These are phyloP conservation scores for Umbelopsis sp. DNA, from an alignment of 192 early-diverging fungal species.

Conservation along the genomic window DNA sequence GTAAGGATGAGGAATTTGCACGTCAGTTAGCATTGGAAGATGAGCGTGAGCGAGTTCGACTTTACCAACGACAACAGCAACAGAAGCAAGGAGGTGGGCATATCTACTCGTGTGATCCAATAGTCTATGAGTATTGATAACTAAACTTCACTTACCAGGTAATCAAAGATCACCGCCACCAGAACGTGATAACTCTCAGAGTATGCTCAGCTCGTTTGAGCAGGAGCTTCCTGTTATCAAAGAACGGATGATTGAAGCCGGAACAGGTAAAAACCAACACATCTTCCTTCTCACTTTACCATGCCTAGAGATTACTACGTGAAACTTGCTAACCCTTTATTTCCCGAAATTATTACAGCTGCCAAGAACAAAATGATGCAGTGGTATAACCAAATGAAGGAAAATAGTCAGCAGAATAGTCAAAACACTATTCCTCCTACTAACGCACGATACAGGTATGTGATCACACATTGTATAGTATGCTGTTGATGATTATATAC, in stretches of 20 bases:
- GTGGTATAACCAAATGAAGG: slow-evolving; percentile 56
- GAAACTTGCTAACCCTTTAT: too few relatives aligned
- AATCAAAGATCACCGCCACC: neutral
- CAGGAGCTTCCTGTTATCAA: slow-evolving; percentile 62
- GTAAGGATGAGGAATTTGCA: slow-evolving; percentile 58
- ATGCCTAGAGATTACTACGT: too few relatives aligned
- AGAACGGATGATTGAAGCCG: slow-evolving; percentile 55
- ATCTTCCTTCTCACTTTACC: too few relatives aligned
- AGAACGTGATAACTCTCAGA: neutral
- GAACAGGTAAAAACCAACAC: slow-evolving; percentile 41
- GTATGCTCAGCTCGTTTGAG: slow-evolving; percentile 1
- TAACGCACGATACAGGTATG: slow-evolving; percentile 24
- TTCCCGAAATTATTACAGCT: slow-evolving; percentile 30
- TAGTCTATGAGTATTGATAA: too few relatives aligned
- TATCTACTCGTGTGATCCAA: too few relatives aligned
- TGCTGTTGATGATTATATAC: too few relatives aligned
- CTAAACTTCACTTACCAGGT: too few relatives aligned
- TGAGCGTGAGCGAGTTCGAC: slow-evolving; percentile 32
- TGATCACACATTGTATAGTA: too few relatives aligned
- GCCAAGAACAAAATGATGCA: slow-evolving; percentile 62
- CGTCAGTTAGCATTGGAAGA: slow-evolving; percentile 50
- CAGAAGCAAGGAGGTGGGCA: neutral
- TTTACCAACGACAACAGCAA: neutral
- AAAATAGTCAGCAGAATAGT: slow-evolving; percentile 16
- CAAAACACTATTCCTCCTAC: slow-evolving; percentile 11